A percentile compares a stretch with the other conserved stretches of the same genome.
phyloP scores from a whole-genome alignment of 345 rosid species.

The Salix koriyanagi region DNA sequence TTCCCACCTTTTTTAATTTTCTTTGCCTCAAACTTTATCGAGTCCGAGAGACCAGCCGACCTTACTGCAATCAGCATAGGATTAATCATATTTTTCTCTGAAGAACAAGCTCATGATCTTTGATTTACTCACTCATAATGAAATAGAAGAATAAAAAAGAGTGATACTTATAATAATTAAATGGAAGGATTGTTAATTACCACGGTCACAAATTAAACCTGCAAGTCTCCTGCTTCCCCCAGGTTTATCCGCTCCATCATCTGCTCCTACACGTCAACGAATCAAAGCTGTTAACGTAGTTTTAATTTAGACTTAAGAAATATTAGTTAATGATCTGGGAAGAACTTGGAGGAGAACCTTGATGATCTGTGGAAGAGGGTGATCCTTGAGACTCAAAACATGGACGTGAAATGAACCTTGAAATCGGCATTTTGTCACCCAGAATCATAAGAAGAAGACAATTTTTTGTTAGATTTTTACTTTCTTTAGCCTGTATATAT shows the following conservation, averaged over 20 bases:
- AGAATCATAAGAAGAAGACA: neutral
- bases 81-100: neutral
- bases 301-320: neutral
- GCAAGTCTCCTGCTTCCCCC: neutral
- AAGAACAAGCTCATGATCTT: neutral
- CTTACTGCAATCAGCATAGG: conserved; percentile 22
- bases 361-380: neutral
- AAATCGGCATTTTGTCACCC: too few species aligned
- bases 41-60: conserved; percentile 30
- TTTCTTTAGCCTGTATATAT: too few species aligned
- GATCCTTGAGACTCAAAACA: neutral
- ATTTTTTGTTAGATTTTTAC: neutral
- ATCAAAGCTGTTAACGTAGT: neutral
- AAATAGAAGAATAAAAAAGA: neutral
- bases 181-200: neutral
- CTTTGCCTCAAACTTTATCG: conserved; percentile 40
- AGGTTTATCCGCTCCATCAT: neutral
- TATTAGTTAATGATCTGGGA: neutral
- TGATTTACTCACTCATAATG: neutral
- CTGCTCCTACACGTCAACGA: neutral
- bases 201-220: neutral
- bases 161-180: neutral
- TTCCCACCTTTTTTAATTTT: conserved; percentile 42
- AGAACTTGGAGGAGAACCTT: neutral
- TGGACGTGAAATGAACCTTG: neutral